Evolutionary conservation across 106 monocot genomes (phyloP).

Genomic region (Acanthochlamys bracteata): DNA sequence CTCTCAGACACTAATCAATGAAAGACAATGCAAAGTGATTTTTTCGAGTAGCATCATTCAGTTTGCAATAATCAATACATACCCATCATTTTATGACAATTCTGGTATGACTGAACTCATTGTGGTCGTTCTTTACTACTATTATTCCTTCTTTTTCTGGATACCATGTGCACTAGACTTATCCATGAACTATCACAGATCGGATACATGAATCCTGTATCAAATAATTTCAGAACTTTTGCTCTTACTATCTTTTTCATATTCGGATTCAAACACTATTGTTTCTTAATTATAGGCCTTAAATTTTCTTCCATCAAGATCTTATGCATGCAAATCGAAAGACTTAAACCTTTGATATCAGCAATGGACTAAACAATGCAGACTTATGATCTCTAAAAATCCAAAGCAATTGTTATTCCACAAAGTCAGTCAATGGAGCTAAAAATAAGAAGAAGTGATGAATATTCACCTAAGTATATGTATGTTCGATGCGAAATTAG

Average conservation of each 20-base stretch:
- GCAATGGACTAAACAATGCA: background rate
- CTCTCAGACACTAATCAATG: no score
- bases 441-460: background rate
- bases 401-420: background rate
- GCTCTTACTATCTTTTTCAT: background rate
- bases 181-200: no score
- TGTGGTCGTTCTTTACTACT: background rate
- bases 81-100: background rate
- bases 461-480: no score
- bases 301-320: background rate
- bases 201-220: no score
- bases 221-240: no score
- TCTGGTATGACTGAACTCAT: background rate
- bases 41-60: background rate
- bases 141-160: background rate
- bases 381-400: background rate
- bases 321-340: background rate
- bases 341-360: background rate
- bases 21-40: no score
- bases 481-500: background rate
- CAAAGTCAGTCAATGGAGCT: background rate
- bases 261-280: background rate
- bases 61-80: constrained; percentile 7
- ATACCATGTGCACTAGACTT: no score
- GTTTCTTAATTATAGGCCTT: background rate